These are phyloP conservation scores for Cercophora newfieldiana DNA, from an alignment of 495 filamentous ascomycete species.

Conservation along the genomic window DNA sequence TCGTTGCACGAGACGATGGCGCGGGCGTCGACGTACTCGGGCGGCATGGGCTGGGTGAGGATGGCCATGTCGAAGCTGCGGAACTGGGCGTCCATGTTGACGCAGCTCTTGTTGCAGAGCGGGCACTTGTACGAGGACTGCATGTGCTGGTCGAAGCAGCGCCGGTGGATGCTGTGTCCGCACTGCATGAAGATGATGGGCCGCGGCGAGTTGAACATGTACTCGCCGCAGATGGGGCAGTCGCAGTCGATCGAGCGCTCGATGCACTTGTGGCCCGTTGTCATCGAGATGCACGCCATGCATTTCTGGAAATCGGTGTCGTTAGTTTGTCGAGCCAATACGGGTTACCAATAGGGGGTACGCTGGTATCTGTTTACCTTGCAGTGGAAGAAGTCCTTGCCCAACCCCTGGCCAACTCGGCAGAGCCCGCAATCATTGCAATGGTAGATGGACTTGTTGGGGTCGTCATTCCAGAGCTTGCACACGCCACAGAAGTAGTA, in stretches of 20 bases:
- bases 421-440: slow-evolving; percentile 97
- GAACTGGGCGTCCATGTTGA: slow-evolving; percentile 97
- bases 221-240: slow-evolving; percentile 97
- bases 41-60: slow-evolving; percentile 86
- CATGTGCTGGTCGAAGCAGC: slow-evolving; percentile 82
- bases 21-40: slow-evolving; percentile 73
- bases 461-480: slow-evolving; percentile 96
- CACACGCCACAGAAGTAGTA: slow-evolving; percentile 93
- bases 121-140: slow-evolving; percentile 89
- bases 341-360: neutral
- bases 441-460: slow-evolving; percentile 91
- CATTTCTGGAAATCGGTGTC: slow-evolving; percentile 60
- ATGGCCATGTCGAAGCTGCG: slow-evolving; percentile 84
- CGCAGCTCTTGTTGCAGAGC: slow-evolving; percentile 86
- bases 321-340: neutral
- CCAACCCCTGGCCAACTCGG: slow-evolving; percentile 83
- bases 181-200: slow-evolving; percentile 93
- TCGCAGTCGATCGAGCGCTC: slow-evolving; percentile 93
- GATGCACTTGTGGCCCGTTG: slow-evolving; percentile 82
- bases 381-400: slow-evolving; percentile 97
- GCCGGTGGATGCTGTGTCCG: slow-evolving; percentile 91
- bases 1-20: slow-evolving; percentile 92
- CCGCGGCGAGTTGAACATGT: slow-evolving; percentile 91
- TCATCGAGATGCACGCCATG: slow-evolving; percentile 86
- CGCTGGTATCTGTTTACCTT: too few relatives aligned